A percentile compares a stretch with the other conserved stretches of the same genome.
These are phyloP conservation scores for Niveomyces coronatus DNA, from an alignment of 2,329 filamentous ascomycete species.

Conservation along the genomic window DNA sequence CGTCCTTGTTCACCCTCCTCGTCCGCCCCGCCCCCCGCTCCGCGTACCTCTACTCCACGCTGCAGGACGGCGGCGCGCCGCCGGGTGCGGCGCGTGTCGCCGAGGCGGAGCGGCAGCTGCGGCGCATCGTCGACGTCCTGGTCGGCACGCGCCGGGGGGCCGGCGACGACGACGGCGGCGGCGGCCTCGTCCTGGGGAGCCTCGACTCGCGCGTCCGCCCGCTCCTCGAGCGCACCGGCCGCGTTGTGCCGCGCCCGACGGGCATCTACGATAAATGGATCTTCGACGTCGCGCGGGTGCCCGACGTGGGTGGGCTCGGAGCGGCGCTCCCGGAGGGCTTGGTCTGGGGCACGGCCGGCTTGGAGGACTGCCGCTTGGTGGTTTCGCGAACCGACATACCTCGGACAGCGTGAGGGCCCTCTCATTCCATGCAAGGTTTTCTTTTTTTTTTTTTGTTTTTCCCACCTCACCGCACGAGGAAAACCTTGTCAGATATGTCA, in stretches of 20 bases:
- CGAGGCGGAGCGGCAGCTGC: constrained; percentile 6
- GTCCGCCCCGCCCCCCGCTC: too few relatives aligned
- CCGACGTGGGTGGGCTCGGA: constrained; percentile 18
- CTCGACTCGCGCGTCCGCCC: constrained; percentile 3
- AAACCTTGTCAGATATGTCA: too few relatives aligned
- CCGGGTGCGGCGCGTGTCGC: neutral
- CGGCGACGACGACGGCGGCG: neutral
- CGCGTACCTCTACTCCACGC: constrained; percentile 44
- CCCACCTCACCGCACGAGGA: too few relatives aligned
- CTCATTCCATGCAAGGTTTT: neutral
- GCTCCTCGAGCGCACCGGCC: constrained; percentile 13
- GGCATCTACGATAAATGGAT: constrained; percentile 46
- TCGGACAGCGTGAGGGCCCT: constrained; percentile 36
- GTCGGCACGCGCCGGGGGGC: neutral
- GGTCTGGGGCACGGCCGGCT: constrained; percentile 41
- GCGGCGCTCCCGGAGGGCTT: constrained; percentile 38
- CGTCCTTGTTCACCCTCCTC: too few relatives aligned
- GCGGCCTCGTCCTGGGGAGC: constrained; percentile 6
- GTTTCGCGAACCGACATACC: constrained; percentile 45
- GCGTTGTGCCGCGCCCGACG: constrained; percentile 18
- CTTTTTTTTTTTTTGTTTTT: neutral
- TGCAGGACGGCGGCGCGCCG: constrained; percentile 23
- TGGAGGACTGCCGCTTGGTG: constrained; percentile 46
- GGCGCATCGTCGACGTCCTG: neutral
- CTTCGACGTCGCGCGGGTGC: constrained; percentile 38